Percentiles rank a stretch among this genome's conserved stretches.
Evolutionary conservation across 192 early-diverging fungal genomes (phyloP).

Genomic region (Blastocladiella britannica): DNA sequence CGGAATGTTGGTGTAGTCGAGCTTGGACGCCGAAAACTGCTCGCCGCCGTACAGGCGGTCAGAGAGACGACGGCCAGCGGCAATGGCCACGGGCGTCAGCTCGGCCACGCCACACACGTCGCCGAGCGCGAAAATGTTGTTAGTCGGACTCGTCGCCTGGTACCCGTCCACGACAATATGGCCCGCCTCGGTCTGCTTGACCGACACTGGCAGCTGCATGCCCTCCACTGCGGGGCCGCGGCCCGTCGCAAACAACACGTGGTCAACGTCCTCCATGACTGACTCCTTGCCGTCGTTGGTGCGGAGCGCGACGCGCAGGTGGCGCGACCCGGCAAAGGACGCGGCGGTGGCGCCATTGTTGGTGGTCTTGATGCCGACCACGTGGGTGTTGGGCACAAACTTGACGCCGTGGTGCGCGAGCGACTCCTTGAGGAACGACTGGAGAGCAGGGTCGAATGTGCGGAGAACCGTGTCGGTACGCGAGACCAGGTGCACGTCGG

Average conservation of each 20-base stretch:
- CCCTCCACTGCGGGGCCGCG: slow-evolving; percentile 48
- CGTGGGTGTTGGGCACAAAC: slow-evolving; percentile 45
- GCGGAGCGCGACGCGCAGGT: slow-evolving; percentile 1
- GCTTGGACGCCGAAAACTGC: slow-evolving; percentile 45
- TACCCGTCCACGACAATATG: slow-evolving; percentile 67
- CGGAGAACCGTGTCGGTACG: slow-evolving; percentile 71
- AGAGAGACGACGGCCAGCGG: slow-evolving; percentile 69
- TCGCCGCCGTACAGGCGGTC: slow-evolving; percentile 78
- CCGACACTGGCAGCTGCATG: slow-evolving; percentile 42
- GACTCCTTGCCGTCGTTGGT: slow-evolving; percentile 1
- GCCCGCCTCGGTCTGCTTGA: slow-evolving; percentile 43
- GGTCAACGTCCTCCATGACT: slow-evolving; percentile 45
- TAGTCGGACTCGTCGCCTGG: slow-evolving; percentile 53
- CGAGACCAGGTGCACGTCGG: slow-evolving; percentile 62
- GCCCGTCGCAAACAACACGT: slow-evolving; percentile 80
- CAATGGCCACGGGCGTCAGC: slow-evolving; percentile 94
- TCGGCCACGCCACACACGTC: slow-evolving; percentile 80
- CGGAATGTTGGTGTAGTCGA: slow-evolving; percentile 86
- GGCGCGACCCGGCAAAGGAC: slow-evolving; percentile 15
- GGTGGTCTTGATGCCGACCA: slow-evolving; percentile 35
- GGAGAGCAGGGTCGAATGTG: slow-evolving; percentile 63
- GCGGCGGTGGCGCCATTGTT: slow-evolving; percentile 22
- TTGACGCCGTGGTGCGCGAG: slow-evolving; percentile 57
- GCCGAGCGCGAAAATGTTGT: slow-evolving; percentile 69
- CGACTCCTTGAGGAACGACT: slow-evolving; percentile 53